phyloP scores from a whole-genome alignment of 345 rosid species.

The Hypericum perforatum region DNA sequence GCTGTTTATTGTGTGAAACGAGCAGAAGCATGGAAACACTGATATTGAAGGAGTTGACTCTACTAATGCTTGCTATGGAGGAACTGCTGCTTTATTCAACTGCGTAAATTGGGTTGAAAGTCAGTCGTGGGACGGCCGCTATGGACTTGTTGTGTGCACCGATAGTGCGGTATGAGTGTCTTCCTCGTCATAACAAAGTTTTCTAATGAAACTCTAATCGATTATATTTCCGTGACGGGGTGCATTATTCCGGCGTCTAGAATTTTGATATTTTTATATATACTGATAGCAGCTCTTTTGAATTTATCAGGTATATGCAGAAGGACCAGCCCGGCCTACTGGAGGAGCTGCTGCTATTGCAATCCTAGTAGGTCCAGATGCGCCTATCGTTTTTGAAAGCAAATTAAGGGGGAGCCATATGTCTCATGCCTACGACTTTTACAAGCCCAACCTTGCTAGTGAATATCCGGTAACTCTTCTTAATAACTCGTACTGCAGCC shows the following conservation, averaged over 20 bases:
- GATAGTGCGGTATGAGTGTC: conserved; percentile 88
- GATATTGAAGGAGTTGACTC: conserved; percentile 99
- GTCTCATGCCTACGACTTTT: conserved; percentile 98
- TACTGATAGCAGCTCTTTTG: conserved; percentile 12
- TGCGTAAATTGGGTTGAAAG: conserved; percentile 99
- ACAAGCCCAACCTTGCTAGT: conserved; percentile 98
- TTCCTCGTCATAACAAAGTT: neutral
- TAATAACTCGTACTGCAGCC: too few relatives aligned
- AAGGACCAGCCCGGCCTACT: conserved; percentile 99
- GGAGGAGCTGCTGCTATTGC: conserved; percentile 99
- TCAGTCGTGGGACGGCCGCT: conserved; percentile 97
- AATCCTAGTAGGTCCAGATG: conserved; percentile 86
- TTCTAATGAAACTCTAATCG: neutral
- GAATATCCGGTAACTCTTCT: conserved; percentile 79
- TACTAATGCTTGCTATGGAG: conserved; percentile 96
- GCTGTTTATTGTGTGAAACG: conserved; percentile 20
- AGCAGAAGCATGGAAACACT: conserved; percentile 83
- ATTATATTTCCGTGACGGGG: neutral
- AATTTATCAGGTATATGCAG: conserved; percentile 85
- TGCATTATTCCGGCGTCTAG: too few relatives aligned
- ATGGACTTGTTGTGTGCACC: conserved; percentile 90
- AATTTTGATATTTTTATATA: too few relatives aligned
- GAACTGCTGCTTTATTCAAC: conserved; percentile 94
- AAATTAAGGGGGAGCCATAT: conserved; percentile 90
- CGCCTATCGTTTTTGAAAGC: conserved; percentile 92